Evolutionary conservation across 1,284 basidiomycete genomes (phyloP), one percentile per base, ranked within the genome.

Genomic region (Cryptococcus neoformans): DNA sequence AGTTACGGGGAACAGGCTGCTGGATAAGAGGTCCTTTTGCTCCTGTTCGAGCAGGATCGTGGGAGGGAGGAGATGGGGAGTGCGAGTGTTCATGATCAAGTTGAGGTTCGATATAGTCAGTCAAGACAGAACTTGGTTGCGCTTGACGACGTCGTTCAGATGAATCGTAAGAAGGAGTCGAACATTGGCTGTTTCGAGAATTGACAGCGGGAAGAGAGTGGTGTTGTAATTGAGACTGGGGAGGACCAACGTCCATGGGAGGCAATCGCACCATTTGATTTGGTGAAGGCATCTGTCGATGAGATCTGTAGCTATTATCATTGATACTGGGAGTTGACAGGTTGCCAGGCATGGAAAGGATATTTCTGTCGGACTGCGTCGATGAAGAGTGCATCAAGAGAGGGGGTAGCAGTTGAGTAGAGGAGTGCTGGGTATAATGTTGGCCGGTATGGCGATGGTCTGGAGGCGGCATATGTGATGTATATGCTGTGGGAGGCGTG

Each of bases 41-140:
- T 12, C 35, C 44, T 14, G 17, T 53, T 11, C 9, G 36, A 9
- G n/a, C 37, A 46, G 21, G 21, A 46, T 39, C 44, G 12, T 8
- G 11, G 42, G 35, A 8, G 17, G 17, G 17, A 8, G 40, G 39
- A 1, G 46, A 49, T 4, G 44, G 40, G 14, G 44, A 55, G 11
- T 41, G 36, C 46, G 39, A 49, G 14, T 37, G 38, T n/a, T 10
- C 34, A n/a, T 46, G 6, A 38, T 41, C 53, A 17, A 54, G 44
- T 35, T 34, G 44, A 4, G 53, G 53, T n/a, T 39, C 53, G 16
- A 46, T 42, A 41, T 54, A 46, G 16, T 54, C 53, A 11, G 44
- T 8, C 10, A 54, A 16, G 16, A 40, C 35, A 14, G 40, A 38
- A 12, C 49, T 39, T 16, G 36, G 9, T 38, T n/a, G 28, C 6